These are phyloP conservation scores for Aegilops tauschii DNA, from an alignment of 176 grass and related monocot genomes.

Conservation along the genomic window DNA sequence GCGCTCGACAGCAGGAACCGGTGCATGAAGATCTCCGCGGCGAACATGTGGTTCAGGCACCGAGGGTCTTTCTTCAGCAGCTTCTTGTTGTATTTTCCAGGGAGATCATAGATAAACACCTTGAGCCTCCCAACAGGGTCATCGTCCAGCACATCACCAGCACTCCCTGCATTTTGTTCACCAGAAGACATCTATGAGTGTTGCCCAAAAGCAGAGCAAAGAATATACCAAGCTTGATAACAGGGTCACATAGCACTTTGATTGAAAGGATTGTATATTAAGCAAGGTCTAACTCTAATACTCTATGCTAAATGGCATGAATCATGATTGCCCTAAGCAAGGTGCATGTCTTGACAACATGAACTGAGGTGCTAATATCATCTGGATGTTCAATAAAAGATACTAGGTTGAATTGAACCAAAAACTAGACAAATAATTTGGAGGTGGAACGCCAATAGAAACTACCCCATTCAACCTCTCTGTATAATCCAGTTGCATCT, in stretches of 20 bases:
- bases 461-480: neutral
- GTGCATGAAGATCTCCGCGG: slow-evolving; percentile 91
- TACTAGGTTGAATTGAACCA: neutral
- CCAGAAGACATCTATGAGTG: neutral
- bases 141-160: slow-evolving; percentile 81
- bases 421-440: neutral
- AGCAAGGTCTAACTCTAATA: slow-evolving; percentile 4
- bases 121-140: slow-evolving; percentile 86
- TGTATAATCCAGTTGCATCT: neutral
- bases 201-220: slow-evolving; percentile 32
- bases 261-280: slow-evolving; percentile 2
- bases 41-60: slow-evolving; percentile 95
- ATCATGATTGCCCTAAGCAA: neutral
- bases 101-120: slow-evolving; percentile 83
- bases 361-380: neutral
- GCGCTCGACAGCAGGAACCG: slow-evolving; percentile 72
- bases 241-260: slow-evolving; percentile 9
- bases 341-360: neutral
- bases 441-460: neutral
- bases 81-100: slow-evolving; percentile 89
- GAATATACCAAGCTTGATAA: slow-evolving; percentile 29
- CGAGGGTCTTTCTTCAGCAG: slow-evolving; percentile 74
- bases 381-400: neutral
- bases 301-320: neutral
- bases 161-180: slow-evolving; percentile 63